Percentiles rank a stretch among this genome's conserved stretches.
Conservation (phyloP, 2,329 filamentous ascomycete genomes). For the Verticillium nonalfalfae region DNA sequence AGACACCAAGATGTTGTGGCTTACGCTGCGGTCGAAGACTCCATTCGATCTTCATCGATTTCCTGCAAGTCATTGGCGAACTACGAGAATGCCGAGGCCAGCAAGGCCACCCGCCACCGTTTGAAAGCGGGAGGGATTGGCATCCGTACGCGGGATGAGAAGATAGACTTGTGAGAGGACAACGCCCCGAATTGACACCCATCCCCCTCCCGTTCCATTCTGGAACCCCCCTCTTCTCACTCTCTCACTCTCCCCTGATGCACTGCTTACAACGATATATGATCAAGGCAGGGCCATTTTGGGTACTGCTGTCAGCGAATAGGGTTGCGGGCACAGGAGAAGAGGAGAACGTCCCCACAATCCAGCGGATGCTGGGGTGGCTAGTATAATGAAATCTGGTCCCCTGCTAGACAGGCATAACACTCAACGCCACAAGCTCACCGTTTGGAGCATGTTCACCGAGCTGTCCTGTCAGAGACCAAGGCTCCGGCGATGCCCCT, state of each 20-base stretch:
- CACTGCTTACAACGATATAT: background rate
- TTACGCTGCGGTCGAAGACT: background rate
- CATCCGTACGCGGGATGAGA: background rate
- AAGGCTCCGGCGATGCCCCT: conserved; percentile 1
- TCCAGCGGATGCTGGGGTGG: background rate
- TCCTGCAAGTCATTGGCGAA: background rate
- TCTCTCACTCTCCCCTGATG: background rate
- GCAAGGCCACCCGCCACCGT: background rate
- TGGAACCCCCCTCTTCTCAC: background rate
- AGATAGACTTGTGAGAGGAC: background rate
- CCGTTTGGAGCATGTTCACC: conserved; percentile 2
- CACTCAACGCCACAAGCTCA: conserved; percentile 1
- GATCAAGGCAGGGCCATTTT: background rate
- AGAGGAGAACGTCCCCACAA: background rate
- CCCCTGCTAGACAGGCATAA: conserved; percentile 1
- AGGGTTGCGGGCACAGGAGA: background rate
- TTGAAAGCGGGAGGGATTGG: background rate
- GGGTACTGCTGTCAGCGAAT: background rate
- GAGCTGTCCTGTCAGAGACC: background rate
- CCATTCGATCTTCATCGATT: background rate
- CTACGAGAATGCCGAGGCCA: background rate
- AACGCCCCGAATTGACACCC: background rate
- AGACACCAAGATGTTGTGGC: background rate
- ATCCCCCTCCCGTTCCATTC: background rate
- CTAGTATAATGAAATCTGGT: background rate